Conservation (phyloP, 2,329 filamentous ascomycete species). For the Aureobasidium vineae region DNA sequence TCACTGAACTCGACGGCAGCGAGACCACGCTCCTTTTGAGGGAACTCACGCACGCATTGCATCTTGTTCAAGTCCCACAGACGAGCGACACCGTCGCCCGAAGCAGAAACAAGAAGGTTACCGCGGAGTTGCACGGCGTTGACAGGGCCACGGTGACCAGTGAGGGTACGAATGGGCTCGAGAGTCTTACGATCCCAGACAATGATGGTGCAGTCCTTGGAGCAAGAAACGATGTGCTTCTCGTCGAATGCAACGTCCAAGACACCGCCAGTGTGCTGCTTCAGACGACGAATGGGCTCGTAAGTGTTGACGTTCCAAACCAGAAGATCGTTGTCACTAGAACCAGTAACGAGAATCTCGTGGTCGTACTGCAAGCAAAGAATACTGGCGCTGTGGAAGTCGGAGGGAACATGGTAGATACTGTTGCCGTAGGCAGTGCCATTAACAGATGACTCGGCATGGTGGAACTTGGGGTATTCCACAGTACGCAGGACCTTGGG, state of each 20-base stretch:
- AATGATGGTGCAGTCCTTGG: slow-evolving; percentile 91
- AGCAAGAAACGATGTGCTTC: slow-evolving; percentile 92
- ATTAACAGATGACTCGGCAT: slow-evolving; percentile 46
- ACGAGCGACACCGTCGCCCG: slow-evolving; percentile 88
- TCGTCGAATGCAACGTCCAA: slow-evolving; percentile 92
- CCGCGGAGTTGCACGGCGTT: slow-evolving; percentile 95
- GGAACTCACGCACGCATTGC: slow-evolving; percentile 84
- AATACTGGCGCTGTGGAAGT: slow-evolving; percentile 87
- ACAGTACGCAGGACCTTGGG: slow-evolving; percentile 47
- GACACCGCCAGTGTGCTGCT: slow-evolving; percentile 80
- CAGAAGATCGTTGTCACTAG: slow-evolving; percentile 87
- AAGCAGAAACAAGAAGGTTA: slow-evolving; percentile 89
- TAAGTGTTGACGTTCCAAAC: slow-evolving; percentile 85
- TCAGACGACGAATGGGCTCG: slow-evolving; percentile 72
- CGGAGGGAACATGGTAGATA: slow-evolving; percentile 48
- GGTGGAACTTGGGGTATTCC: slow-evolving; percentile 42
- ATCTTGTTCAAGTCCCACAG: slow-evolving; percentile 93
- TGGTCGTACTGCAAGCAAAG: slow-evolving; percentile 94
- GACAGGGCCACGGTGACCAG: slow-evolving; percentile 85
- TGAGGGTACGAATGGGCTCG: slow-evolving; percentile 70
- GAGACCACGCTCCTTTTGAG: slow-evolving; percentile 85
- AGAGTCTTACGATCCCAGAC: slow-evolving; percentile 89
- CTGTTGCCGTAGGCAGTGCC: slow-evolving; percentile 47
- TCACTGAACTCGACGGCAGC: slow-evolving; percentile 96
- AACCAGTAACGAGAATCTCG: slow-evolving; percentile 89